Evolutionary conservation across 2,329 filamentous ascomycete genomes (phyloP).

Genomic region (Anisogramma anomala): DNA sequence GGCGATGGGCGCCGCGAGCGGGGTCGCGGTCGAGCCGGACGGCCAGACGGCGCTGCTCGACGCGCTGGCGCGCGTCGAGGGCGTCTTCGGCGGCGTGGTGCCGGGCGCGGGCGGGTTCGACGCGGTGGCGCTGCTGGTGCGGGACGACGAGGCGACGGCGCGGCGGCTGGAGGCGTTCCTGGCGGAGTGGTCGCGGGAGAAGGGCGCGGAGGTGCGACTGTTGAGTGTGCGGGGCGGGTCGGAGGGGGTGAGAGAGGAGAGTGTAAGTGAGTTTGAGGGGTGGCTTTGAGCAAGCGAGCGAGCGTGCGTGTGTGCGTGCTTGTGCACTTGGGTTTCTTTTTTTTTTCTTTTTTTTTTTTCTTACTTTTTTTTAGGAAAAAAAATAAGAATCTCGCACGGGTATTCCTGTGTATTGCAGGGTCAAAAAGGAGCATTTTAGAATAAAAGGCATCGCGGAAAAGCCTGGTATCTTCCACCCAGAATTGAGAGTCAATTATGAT

Average conservation of each 20-base stretch:
- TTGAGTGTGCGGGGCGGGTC: slow-evolving; percentile 61
- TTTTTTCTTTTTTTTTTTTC: too few relatives aligned
- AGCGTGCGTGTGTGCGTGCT: too few relatives aligned
- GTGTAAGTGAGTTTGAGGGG: slow-evolving; percentile 30
- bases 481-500: too few relatives aligned
- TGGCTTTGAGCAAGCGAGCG: slow-evolving; percentile 26
- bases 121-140: slow-evolving; percentile 69
- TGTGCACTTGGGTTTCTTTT: too few relatives aligned
- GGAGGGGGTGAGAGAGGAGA: slow-evolving; percentile 48
- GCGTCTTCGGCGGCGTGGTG: slow-evolving; percentile 83
- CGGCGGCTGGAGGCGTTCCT: slow-evolving; percentile 50
- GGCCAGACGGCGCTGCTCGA: slow-evolving; percentile 79
- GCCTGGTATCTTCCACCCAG: too few relatives aligned
- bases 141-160: slow-evolving; percentile 57
- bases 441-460: too few relatives aligned
- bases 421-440: too few relatives aligned
- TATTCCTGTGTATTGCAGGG: too few relatives aligned
- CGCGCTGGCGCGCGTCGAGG: slow-evolving; percentile 56
- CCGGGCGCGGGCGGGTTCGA: slow-evolving; percentile 92
- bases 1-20: slow-evolving; percentile 61
- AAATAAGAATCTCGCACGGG: too few relatives aligned
- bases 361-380: too few relatives aligned
- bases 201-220: slow-evolving; percentile 53
- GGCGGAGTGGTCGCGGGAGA: slow-evolving; percentile 49
- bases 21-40: slow-evolving; percentile 78